A percentile compares a stretch with the other conserved stretches of the same genome.
These are phyloP conservation scores for Rosa rugosa DNA, from an alignment of 306 rosid species.

Conservation along the genomic window DNA sequence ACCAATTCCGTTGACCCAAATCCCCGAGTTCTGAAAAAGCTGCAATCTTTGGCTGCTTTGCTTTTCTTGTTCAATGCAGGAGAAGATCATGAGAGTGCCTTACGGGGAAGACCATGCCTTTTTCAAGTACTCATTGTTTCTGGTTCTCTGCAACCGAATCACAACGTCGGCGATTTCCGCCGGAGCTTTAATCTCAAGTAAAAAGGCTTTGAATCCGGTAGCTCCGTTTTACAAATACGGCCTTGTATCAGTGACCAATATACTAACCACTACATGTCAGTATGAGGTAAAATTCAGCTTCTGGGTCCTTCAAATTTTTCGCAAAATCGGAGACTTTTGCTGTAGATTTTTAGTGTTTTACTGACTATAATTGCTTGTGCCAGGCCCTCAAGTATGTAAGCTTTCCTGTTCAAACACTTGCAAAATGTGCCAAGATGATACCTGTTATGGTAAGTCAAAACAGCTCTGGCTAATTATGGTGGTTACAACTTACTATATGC, in stretches of 20 bases:
- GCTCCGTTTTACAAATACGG: slow-evolving; percentile 89
- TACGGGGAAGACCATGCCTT: slow-evolving; percentile 73
- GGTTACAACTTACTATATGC: background rate
- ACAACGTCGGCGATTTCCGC: slow-evolving; percentile 91
- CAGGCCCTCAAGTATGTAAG: slow-evolving; percentile 99
- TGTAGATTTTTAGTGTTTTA: slow-evolving; percentile 12
- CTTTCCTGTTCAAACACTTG: slow-evolving; percentile 96
- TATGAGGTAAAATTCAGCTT: slow-evolving; percentile 61
- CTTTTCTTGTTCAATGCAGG: slow-evolving; percentile 39
- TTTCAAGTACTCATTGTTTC: slow-evolving; percentile 77
- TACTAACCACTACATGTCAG: slow-evolving; percentile 93
- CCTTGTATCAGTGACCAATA: slow-evolving; percentile 77
- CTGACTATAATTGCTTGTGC: slow-evolving; percentile 19
- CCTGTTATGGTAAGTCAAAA: slow-evolving; percentile 85
- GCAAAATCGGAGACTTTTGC: background rate
- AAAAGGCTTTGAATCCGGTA: slow-evolving; percentile 69
- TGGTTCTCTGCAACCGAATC: slow-evolving; percentile 94
- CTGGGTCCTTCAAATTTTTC: slow-evolving; percentile 2
- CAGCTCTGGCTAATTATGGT: background rate
- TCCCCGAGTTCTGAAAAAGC: background rate
- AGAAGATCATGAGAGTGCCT: slow-evolving; percentile 96
- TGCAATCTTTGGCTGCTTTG: background rate
- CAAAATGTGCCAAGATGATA: slow-evolving; percentile 96
- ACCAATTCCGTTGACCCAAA: background rate
- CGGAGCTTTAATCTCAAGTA: slow-evolving; percentile 79